Base-by-base conservation (phyloP, 805 yeast genomes). In the Kuraishia molischiana region DNA sequence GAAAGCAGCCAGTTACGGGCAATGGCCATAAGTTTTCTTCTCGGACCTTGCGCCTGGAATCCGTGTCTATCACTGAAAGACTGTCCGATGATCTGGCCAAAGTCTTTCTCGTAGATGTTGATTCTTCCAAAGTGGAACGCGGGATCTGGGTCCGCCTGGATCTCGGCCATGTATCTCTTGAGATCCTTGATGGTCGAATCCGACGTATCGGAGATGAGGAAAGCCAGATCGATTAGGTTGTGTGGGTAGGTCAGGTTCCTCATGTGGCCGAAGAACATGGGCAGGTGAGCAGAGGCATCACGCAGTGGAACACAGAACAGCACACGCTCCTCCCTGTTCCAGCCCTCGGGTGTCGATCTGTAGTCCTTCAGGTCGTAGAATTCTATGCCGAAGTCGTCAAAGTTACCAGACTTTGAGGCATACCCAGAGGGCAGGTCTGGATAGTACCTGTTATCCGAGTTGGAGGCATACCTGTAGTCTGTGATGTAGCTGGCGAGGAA, bases 1-100 rank as follows among this genome's bases (percentile, higher is more conserved):
- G 87, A 65, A 56, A 86, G 72, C 38, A 89, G 64, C 97, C 97
- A 87, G 58, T 87, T 87, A 56, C 97, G 70, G 4, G 96, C 96
- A 42, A 89, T 71, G 4, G 92, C 96, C 97, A 87, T 87, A 43
- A 85, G 67, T 58, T 87, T 87, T 52, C 97, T 69, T 56, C 97
- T 70, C 35, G 90, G 90, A 10, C 95, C 96, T 58, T 87, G 97
- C 1, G 95, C 95, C 19, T 82, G 87, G 54, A 87, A 86, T 2
- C 95, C 95, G 56, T 89, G 96, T 52, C 97, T 68, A 56, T 85
- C 96, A 41, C 83, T 74, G 49, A 87, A 85, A 17, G 87, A 80
- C 61, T 87, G 97, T 38, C 96, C 95, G 43, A 87, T 80, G 38
- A 75, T 72, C 54, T 86, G 95, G 35, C 96, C 96, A 54, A 87